These are phyloP conservation scores for Leishmania aethiopica DNA, from an alignment of 208 protist species.

Conservation along the genomic window DNA sequence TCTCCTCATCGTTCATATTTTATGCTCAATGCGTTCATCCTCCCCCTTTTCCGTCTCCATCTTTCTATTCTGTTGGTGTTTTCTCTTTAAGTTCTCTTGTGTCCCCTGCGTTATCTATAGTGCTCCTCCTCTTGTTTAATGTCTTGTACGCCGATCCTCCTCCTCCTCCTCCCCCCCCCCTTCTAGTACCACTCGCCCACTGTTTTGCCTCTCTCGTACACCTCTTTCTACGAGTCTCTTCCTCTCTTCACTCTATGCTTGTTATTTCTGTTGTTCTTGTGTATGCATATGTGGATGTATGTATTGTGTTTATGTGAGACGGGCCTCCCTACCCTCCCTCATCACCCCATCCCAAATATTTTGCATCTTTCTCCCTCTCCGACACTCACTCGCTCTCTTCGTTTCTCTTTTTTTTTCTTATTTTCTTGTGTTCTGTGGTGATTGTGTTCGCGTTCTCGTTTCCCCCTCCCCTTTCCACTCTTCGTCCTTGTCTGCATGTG, in stretches of 20 bases:
- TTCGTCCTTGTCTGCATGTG: background rate
- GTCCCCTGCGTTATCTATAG: background rate
- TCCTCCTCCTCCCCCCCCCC: background rate
- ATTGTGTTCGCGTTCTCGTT: background rate
- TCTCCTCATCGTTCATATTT: too few relatives aligned
- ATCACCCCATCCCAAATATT: background rate
- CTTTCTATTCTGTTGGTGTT: background rate
- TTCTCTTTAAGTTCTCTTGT: background rate
- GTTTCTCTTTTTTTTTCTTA: conserved; percentile 1
- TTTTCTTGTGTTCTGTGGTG: background rate
- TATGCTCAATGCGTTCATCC: too few relatives aligned
- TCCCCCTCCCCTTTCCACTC: background rate
- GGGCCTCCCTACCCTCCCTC: background rate
- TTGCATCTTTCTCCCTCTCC: conserved; percentile 7
- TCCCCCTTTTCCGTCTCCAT: background rate
- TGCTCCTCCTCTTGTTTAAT: background rate
- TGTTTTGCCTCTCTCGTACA: background rate
- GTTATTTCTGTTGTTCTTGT: conserved; percentile 13
- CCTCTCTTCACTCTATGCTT: conserved; percentile 1
- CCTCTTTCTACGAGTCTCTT: background rate
- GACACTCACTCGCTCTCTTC: background rate
- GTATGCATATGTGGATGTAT: conserved; percentile 11
- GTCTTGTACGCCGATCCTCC: background rate
- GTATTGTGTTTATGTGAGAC: background rate
- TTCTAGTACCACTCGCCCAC: background rate